These are phyloP conservation scores for Neurospora discreta DNA, from an alignment of 495 filamentous ascomycete genomes.

Conservation along the genomic window DNA sequence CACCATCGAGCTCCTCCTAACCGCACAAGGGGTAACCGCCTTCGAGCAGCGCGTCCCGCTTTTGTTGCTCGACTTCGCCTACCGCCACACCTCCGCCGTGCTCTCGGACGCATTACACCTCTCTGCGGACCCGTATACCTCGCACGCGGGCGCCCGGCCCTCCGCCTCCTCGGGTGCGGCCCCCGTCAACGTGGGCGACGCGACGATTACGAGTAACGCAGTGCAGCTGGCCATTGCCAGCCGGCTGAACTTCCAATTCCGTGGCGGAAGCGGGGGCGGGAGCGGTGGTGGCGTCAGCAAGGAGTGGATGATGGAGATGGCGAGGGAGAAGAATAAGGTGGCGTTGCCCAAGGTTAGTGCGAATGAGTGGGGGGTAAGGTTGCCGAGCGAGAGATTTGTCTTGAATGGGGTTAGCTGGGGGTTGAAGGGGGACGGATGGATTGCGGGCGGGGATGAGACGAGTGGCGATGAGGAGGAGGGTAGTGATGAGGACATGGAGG, in stretches of 20 bases:
- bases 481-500: constrained; percentile 26
- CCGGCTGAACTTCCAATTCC: constrained; percentile 41
- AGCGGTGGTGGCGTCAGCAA: constrained; percentile 51
- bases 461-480: constrained; percentile 42
- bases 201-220: constrained; percentile 32
- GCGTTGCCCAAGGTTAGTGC: constrained; percentile 60
- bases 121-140: constrained; percentile 49
- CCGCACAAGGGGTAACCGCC: constrained; percentile 71
- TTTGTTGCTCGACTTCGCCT: constrained; percentile 92
- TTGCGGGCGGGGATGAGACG: constrained; percentile 35
- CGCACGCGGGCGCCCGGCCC: constrained; percentile 38
- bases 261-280: constrained; percentile 28
- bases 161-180: constrained; percentile 32
- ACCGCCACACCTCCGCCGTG: constrained; percentile 61
- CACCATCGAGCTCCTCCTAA: constrained; percentile 82
- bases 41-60: constrained; percentile 93
- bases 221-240: constrained; percentile 39
- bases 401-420: constrained; percentile 78
- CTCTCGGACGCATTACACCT: constrained; percentile 57
- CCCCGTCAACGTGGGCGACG: constrained; percentile 36
- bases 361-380: constrained; percentile 67
- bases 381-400: constrained; percentile 88
- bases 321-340: constrained; percentile 70
- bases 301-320: constrained; percentile 77
- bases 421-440: constrained; percentile 62